phyloP scores from a whole-genome alignment of 2,329 filamentous ascomycete species.

The Helotiales sp. region DNA sequence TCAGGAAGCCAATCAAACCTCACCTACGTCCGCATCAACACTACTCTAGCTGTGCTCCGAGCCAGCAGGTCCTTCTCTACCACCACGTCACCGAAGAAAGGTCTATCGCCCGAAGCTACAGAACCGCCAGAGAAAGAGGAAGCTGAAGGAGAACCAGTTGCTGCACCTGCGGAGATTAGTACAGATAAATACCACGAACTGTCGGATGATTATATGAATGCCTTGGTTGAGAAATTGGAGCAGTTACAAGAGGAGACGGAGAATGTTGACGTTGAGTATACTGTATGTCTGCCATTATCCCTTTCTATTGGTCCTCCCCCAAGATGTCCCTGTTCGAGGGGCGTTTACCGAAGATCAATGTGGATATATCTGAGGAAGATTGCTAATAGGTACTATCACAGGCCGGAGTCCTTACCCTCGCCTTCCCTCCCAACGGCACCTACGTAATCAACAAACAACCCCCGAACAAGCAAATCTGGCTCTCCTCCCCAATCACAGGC shows the following conservation, averaged over 20 bases:
- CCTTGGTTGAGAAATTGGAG: slow-evolving; percentile 62
- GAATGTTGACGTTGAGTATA: slow-evolving; percentile 86
- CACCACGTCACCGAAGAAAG: slow-evolving; percentile 41
- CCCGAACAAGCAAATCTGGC: slow-evolving; percentile 96
- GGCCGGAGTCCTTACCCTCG: slow-evolving; percentile 83
- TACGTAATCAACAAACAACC: slow-evolving; percentile 99
- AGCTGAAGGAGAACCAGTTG: slow-evolving; percentile 11
- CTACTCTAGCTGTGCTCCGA: not conserved
- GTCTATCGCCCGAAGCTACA: slow-evolving; percentile 60
- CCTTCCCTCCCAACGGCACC: slow-evolving; percentile 67
- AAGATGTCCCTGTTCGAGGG: too few relatives aligned
- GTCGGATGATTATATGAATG: slow-evolving; percentile 72
- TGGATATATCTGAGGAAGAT: not conserved
- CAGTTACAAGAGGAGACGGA: slow-evolving; percentile 69
- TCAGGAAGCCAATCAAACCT: not conserved
- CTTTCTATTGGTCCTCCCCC: not conserved
- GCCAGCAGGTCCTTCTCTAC: slow-evolving; percentile 16
- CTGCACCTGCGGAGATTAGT: slow-evolving; percentile 63
- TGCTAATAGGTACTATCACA: slow-evolving; percentile 39
- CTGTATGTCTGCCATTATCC: slow-evolving; percentile 54
- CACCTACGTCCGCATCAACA: too few relatives aligned
- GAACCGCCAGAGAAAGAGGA: slow-evolving; percentile 50
- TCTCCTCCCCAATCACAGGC: slow-evolving; percentile 85
- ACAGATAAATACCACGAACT: slow-evolving; percentile 74
- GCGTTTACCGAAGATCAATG: too few relatives aligned